Evolutionary conservation across 805 yeast genomes (phyloP).

Genomic region (Pichia scutulata): DNA sequence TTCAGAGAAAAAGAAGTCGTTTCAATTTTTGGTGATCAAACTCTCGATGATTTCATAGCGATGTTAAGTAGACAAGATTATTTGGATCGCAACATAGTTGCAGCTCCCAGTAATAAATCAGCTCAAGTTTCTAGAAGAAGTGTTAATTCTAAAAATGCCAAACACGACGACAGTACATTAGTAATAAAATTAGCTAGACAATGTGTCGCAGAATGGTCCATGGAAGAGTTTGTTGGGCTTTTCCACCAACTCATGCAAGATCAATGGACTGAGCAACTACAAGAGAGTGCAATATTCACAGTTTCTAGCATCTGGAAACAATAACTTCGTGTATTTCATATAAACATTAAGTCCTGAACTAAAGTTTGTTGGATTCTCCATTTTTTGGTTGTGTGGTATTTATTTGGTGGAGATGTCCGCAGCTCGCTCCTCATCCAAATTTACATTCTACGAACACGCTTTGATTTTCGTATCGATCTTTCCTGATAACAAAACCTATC

Average conservation of each 20-base stretch:
- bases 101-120: neutral
- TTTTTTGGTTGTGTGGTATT: neutral
- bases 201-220: slow-evolving; percentile 21
- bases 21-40: slow-evolving; percentile 15
- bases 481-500: no score
- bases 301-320: slow-evolving; percentile 17
- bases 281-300: slow-evolving; percentile 21
- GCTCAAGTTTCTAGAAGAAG: neutral
- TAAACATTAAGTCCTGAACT: no score
- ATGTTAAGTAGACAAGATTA: slow-evolving; percentile 23
- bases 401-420: neutral
- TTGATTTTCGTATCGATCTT: neutral
- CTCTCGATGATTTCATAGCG: slow-evolving; percentile 18
- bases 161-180: slow-evolving; percentile 20
- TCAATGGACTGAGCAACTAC: slow-evolving; percentile 24
- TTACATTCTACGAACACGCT: no score
- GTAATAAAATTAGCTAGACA: slow-evolving; percentile 26
- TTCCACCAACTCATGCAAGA: slow-evolving; percentile 21
- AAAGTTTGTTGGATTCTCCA: no score
- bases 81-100: slow-evolving; percentile 9
- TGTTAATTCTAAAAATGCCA: slow-evolving; percentile 3
- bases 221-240: slow-evolving; percentile 19
- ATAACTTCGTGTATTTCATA: neutral
- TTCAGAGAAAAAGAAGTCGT: slow-evolving; percentile 18
- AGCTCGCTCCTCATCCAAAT: neutral